These are phyloP conservation scores for Phytophthora fragariae DNA, from an alignment of 352 stramenopile genomes.

Conservation along the genomic window DNA sequence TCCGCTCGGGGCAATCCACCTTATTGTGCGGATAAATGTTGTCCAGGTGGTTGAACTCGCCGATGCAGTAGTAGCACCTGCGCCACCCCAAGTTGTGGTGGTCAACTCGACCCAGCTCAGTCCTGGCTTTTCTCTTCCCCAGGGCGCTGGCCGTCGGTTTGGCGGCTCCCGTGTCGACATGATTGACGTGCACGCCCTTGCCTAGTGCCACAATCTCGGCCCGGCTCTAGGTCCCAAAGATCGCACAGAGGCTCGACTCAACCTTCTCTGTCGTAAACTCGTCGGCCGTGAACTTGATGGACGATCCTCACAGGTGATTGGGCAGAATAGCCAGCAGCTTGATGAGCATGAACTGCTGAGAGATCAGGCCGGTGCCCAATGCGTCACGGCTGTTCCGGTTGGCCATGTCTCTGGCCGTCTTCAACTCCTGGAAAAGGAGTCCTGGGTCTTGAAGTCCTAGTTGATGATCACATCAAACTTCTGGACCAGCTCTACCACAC, in stretches of 20 bases:
- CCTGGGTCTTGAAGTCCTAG: neutral
- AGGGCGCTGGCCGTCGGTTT: neutral
- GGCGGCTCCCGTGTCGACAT: neutral
- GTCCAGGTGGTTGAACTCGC: neutral
- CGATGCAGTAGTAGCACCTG: conserved; percentile 2
- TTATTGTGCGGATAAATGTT: conserved; percentile 4
- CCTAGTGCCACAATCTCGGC: conserved; percentile 8
- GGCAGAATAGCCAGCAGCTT: neutral
- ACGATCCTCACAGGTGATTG: neutral
- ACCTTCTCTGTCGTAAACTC: neutral
- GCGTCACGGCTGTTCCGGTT: neutral
- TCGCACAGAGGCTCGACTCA: neutral
- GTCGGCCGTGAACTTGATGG: neutral
- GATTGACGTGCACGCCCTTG: neutral
- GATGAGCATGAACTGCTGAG: neutral
- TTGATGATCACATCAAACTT: neutral
- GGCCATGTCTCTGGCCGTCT: neutral
- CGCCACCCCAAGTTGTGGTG: conserved; percentile 2
- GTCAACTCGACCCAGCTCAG: neutral
- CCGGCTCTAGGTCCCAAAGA: conserved; percentile 18
- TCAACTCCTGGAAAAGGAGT: neutral
- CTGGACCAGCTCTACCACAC: conserved; percentile 1
- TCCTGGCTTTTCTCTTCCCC: neutral
- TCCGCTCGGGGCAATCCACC: neutral
- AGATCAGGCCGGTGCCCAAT: neutral